Percentiles rank a stretch among this genome's conserved stretches.
These are phyloP conservation scores for Wallacemonas sp. DNA, from an alignment of 208 protist genomes.

Conservation along the genomic window DNA sequence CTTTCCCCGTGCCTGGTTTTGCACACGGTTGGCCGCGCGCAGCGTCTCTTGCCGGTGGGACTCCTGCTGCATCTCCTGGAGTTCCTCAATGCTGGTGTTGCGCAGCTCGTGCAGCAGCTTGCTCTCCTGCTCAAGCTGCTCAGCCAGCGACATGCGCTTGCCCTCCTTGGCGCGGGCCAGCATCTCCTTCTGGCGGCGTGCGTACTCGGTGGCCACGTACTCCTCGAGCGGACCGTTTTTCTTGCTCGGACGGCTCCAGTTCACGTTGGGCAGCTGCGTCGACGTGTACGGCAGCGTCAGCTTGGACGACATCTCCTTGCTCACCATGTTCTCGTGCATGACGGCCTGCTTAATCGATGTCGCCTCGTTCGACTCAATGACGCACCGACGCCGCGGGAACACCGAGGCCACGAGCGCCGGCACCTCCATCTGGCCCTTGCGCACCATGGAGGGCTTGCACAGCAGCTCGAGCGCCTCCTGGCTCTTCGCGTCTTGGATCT, in stretches of 20 bases:
- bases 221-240: constrained; percentile 60
- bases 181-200: constrained; percentile 69
- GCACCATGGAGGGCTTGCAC: constrained; percentile 35
- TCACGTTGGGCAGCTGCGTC: constrained; percentile 52
- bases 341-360: constrained; percentile 73
- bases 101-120: constrained; percentile 65
- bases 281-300: constrained; percentile 56
- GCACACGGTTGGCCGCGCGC: constrained; percentile 28
- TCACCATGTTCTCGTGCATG: constrained; percentile 56
- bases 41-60: constrained; percentile 38
- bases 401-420: constrained; percentile 54
- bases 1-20: constrained; percentile 26
- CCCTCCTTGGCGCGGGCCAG: constrained; percentile 68
- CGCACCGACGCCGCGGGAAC: constrained; percentile 57
- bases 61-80: constrained; percentile 61
- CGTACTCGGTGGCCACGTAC: constrained; percentile 80
- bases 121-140: constrained; percentile 81
- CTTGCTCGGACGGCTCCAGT: constrained; percentile 64
- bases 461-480: constrained; percentile 64
- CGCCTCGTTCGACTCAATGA: constrained; percentile 58
- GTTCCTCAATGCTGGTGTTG: constrained; percentile 45
- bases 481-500: constrained; percentile 52
- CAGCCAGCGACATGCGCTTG: constrained; percentile 72
- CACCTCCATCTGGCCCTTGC: constrained; percentile 48
- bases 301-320: constrained; percentile 36